These are phyloP conservation scores for Triangularia verruculosa DNA, from an alignment of 2,329 filamentous ascomycete species.

Conservation along the genomic window DNA sequence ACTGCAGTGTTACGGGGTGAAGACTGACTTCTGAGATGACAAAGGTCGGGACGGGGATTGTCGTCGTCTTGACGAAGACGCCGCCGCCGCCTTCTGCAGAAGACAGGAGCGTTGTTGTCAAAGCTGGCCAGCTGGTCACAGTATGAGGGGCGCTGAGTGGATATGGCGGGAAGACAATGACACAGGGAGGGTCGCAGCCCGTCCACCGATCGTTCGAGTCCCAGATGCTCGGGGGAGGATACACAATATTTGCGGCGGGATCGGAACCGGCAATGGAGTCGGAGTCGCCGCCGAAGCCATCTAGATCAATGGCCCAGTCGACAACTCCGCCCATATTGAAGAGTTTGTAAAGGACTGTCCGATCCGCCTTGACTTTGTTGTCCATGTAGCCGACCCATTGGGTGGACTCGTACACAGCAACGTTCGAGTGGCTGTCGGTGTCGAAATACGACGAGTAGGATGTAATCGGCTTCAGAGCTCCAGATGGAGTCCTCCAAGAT, in stretches of 20 bases:
- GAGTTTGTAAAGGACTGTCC: slow-evolving; percentile 7
- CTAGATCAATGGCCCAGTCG: slow-evolving; percentile 23
- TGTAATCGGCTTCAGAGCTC: not conserved
- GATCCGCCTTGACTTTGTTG: not conserved
- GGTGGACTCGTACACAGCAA: not conserved
- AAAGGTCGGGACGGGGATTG: slow-evolving; percentile 8
- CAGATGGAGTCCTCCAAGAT: not conserved
- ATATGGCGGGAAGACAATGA: slow-evolving; percentile 7
- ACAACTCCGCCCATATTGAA: slow-evolving; percentile 12
- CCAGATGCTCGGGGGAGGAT: slow-evolving; percentile 4
- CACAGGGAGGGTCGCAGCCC: slow-evolving; percentile 6
- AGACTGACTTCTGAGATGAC: not conserved
- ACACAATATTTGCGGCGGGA: not conserved
- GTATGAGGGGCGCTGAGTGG: not conserved
- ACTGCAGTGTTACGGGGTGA: slow-evolving; percentile 4
- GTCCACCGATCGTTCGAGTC: not conserved
- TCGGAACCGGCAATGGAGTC: not conserved
- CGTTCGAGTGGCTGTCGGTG: not conserved
- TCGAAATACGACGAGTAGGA: not conserved
- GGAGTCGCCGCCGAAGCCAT: not conserved
- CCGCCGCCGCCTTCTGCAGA: not conserved
- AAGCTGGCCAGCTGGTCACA: slow-evolving; percentile 3
- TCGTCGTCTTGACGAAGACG: slow-evolving; percentile 3
- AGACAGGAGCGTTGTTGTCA: slow-evolving; percentile 1
- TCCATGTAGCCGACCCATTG: slow-evolving; percentile 19